Conservation (phyloP, 2,329 filamentous ascomycete genomes). For the Alternaria dauci region DNA sequence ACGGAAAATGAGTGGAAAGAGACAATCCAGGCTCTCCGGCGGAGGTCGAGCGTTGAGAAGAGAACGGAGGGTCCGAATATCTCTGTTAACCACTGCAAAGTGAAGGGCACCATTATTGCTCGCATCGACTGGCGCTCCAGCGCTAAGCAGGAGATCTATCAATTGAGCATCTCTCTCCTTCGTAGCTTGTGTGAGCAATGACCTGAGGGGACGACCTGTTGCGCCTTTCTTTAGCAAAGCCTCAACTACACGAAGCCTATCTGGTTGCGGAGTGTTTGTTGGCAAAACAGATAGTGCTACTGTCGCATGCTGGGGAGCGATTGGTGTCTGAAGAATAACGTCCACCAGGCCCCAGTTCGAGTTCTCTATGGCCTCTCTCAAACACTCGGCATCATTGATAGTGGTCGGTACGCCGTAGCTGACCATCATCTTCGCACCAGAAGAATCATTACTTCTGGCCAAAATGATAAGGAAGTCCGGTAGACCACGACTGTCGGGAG, state of each 20-base stretch:
- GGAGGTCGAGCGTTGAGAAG: slow-evolving; percentile 35
- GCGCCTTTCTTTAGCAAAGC: slow-evolving; percentile 40
- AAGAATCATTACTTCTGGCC: slow-evolving; percentile 38
- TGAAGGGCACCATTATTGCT: slow-evolving; percentile 31
- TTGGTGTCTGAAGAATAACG: slow-evolving; percentile 33
- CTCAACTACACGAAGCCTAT: slow-evolving; percentile 39
- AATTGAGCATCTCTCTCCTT: slow-evolving; percentile 41
- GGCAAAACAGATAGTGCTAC: slow-evolving; percentile 36
- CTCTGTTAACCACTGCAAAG: slow-evolving; percentile 34
- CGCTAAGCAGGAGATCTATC: slow-evolving; percentile 40
- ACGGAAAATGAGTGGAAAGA: slow-evolving; percentile 32
- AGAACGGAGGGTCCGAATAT: slow-evolving; percentile 29
- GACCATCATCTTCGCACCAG: slow-evolving; percentile 44
- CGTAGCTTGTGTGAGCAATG: slow-evolving; percentile 39
- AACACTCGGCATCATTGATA: slow-evolving; percentile 42
- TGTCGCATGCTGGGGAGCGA: slow-evolving; percentile 42
- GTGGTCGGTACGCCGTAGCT: slow-evolving; percentile 41
- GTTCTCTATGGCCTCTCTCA: slow-evolving; percentile 37
- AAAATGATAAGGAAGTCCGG: slow-evolving; percentile 41
- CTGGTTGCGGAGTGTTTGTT: slow-evolving; percentile 23
- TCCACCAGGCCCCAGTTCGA: slow-evolving; percentile 42
- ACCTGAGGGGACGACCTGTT: slow-evolving; percentile 35
- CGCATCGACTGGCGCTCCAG: slow-evolving; percentile 35
- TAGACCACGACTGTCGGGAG: slow-evolving; percentile 36
- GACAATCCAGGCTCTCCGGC: slow-evolving; percentile 30